Conservation (phyloP, 257 asterid genomes). For the Primulina tabacum region DNA sequence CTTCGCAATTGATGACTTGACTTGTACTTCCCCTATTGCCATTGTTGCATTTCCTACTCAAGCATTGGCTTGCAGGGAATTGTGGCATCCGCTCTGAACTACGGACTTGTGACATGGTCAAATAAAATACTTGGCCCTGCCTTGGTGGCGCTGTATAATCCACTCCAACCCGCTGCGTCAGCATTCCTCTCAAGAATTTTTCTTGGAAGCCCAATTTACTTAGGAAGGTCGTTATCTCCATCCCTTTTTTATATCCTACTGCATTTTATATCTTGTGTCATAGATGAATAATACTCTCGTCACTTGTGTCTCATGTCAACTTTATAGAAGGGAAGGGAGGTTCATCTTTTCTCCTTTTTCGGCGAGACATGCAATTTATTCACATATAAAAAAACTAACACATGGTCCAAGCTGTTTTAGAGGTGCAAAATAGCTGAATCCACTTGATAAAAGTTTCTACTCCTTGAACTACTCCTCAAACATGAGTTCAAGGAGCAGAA, state of each 20-base stretch:
- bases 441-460: no score
- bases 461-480: no score
- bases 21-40: neutral
- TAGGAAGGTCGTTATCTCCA: conserved; percentile 68
- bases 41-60: no score
- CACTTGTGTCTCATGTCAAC: no score
- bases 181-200: conserved; percentile 76
- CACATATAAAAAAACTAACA: no score
- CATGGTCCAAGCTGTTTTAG: no score
- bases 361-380: no score
- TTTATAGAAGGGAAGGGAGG: no score
- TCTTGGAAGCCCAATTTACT: conserved; percentile 87
- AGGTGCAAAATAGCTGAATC: no score
- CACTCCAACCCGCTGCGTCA: conserved; percentile 91
- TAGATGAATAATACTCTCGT: no score
- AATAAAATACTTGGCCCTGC: conserved; percentile 91
- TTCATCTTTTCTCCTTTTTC: no score
- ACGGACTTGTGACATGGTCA: conserved; percentile 82
- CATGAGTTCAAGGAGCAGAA: no score
- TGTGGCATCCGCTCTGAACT: conserved; percentile 83
- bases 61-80: conserved; percentile 54
- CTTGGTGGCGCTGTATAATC: conserved; percentile 81
- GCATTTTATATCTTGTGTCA: neutral
- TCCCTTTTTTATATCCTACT: neutral
- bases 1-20: neutral